A percentile compares a stretch with the other conserved stretches of the same genome.
phyloP scores from a whole-genome alignment of 2,329 filamentous ascomycete genomes.

The Aspergillus transmontanensis region DNA sequence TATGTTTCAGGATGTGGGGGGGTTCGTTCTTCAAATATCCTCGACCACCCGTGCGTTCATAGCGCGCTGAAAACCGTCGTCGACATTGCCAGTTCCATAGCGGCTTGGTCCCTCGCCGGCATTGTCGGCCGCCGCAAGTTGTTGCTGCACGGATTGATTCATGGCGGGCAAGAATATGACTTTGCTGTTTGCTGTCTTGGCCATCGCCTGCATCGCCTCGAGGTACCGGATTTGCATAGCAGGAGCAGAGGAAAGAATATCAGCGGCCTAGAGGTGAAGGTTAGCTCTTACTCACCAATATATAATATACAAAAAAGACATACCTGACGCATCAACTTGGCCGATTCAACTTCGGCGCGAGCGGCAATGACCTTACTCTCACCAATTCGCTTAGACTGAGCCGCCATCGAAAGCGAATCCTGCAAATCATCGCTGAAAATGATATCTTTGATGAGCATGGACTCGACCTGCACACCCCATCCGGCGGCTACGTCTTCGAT shows the following conservation, averaged over 20 bases:
- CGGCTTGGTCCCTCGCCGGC: slow-evolving; percentile 60
- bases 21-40: slow-evolving; percentile 66
- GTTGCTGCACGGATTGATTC: slow-evolving; percentile 59
- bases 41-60: slow-evolving; percentile 82
- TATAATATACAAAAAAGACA: neutral
- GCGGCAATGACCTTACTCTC: slow-evolving; percentile 98
- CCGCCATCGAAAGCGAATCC: slow-evolving; percentile 95
- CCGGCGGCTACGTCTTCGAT: slow-evolving; percentile 92
- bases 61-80: slow-evolving; percentile 73
- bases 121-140: slow-evolving; percentile 53
- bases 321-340: slow-evolving; percentile 77
- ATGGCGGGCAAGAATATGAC: slow-evolving; percentile 77
- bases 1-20: neutral
- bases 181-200: slow-evolving; percentile 86
- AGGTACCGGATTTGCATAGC: slow-evolving; percentile 99
- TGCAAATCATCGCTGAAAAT: slow-evolving; percentile 95
- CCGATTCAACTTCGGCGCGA: slow-evolving; percentile 92
- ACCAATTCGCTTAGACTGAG: slow-evolving; percentile 96
- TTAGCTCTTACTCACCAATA: slow-evolving; percentile 11
- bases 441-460: slow-evolving; percentile 99
- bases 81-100: slow-evolving; percentile 49
- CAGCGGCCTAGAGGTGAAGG: slow-evolving; percentile 63
- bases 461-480: slow-evolving; percentile 96
- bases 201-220: slow-evolving; percentile 98
- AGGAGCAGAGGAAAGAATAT: slow-evolving; percentile 86